Base-by-base conservation (phyloP, 306 rosid genomes). In the Lupinus albus region DNA sequence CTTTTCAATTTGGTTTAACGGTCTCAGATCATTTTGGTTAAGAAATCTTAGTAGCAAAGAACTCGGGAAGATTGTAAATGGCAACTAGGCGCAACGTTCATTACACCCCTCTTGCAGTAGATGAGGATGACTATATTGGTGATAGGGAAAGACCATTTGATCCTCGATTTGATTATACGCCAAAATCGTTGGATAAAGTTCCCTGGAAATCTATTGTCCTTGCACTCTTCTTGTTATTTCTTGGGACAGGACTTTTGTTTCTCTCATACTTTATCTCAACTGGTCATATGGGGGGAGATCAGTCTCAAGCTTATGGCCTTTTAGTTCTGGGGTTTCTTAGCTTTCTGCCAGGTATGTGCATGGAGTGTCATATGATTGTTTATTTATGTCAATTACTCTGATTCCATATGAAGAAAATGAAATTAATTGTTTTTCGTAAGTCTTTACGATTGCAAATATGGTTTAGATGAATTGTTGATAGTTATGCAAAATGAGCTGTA, bases 211-310 rank as follows among this genome's bases (percentile, higher is more conserved):
- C 97, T 80, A 88, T 94, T 53, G 82, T 59, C 47, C 96, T 90
- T 61, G 99, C 99, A 39, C 80, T 90, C 46, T 88, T 93, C 82
- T 75, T 93, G 36, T 80, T 93, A 41, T 62, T 79, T 67, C 90
- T 93, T 33, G 97, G 99, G 52, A 79, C 80, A 12, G 60, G 75
- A 35, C 96, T 94, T 79, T 75, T 94, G 63, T 81, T 94, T 59
- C 93, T 94, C 46, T 85, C 99, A 1, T 90, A 82, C 67, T 94
- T 90, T 80, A 81, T 90, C 80, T 85, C 83, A 75, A 79, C 88
- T 1, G 95, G 97, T 81, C 99, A 94, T 79, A 94, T 94, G 97
- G 95, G 85, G 38, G 97, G 99, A 62, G 99, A 94, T 20, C 68
- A 25, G 11, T 84, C 99, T 56, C 99, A 90, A 79, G 99, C 92